These are phyloP conservation scores for Macrocybe gigantea DNA, from an alignment of 768 basidiomycete species.

Conservation along the genomic window DNA sequence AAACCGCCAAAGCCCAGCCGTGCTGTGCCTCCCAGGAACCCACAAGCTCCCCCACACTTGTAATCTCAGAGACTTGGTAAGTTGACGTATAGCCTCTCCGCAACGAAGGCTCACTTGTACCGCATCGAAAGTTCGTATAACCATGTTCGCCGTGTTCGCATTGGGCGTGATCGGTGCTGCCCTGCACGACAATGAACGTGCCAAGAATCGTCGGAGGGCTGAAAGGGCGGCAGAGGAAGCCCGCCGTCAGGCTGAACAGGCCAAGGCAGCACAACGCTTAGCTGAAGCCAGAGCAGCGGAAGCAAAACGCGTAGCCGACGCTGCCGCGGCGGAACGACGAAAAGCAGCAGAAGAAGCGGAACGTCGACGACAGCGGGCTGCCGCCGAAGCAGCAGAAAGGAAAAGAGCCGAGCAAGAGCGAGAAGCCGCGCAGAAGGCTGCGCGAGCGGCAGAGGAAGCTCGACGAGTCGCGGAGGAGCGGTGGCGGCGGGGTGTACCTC, in stretches of 20 bases:
- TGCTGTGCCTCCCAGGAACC: no score
- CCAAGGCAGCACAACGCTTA: neutral
- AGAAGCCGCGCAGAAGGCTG: neutral
- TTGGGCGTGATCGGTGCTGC: neutral
- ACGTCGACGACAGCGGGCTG: neutral
- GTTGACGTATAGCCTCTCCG: no score
- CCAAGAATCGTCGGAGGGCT: neutral
- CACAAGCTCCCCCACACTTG: no score
- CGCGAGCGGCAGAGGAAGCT: neutral
- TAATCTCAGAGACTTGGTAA: no score
- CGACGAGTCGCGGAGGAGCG: neutral
- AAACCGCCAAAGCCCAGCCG: no score
- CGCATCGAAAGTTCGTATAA: no score
- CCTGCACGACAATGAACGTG: neutral
- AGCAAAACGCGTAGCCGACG: neutral
- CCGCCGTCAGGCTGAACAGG: neutral
- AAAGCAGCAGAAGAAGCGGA: neutral
- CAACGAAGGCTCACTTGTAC: no score
- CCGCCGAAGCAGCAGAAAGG: neutral
- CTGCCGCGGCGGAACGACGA: neutral
- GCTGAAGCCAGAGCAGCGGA: neutral
- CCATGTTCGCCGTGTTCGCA: neutral
- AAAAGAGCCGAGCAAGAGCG: neutral
- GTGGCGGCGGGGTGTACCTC: neutral
- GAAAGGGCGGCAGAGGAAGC: neutral